phyloP scores from a whole-genome alignment of 2,329 filamentous ascomycete species.

The Hyphodiscus sp. region DNA sequence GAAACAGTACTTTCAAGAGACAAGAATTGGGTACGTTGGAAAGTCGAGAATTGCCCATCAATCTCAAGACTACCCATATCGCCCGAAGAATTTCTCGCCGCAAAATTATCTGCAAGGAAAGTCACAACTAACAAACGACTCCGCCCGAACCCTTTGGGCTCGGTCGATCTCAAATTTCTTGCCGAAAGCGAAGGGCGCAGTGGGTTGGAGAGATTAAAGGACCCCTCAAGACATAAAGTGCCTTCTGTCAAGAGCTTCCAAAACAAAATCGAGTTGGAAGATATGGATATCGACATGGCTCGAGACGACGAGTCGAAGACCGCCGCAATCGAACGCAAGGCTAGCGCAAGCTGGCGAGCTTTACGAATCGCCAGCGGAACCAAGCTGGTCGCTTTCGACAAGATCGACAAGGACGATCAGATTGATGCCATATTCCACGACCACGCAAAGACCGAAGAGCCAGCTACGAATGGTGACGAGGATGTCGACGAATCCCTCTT shows the following conservation, averaged over 20 bases:
- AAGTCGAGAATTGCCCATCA: slow-evolving; percentile 83
- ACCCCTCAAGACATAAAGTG: slow-evolving; percentile 55
- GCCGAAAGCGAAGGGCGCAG: slow-evolving; percentile 54
- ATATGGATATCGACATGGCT: slow-evolving; percentile 82
- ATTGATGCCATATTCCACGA: slow-evolving; percentile 52
- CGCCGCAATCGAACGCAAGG: slow-evolving; percentile 61
- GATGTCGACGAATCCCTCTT: slow-evolving; percentile 31
- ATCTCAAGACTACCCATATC: slow-evolving; percentile 73
- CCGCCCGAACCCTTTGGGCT: slow-evolving; percentile 61
- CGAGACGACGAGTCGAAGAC: slow-evolving; percentile 52
- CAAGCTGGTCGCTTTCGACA: slow-evolving; percentile 74
- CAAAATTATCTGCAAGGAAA: slow-evolving; percentile 59
- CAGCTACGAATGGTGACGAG: slow-evolving; percentile 28
- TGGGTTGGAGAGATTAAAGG: slow-evolving; percentile 64
- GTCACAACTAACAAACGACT: slow-evolving; percentile 66
- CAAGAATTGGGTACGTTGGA: slow-evolving; percentile 99
- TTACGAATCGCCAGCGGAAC: slow-evolving; percentile 71
- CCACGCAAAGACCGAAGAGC: slow-evolving; percentile 31
- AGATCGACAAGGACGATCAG: slow-evolving; percentile 77
- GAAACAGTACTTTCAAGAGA: slow-evolving; percentile 92
- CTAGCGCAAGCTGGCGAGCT: slow-evolving; percentile 86
- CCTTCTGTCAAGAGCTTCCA: slow-evolving; percentile 67
- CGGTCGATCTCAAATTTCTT: slow-evolving; percentile 73
- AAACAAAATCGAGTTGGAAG: slow-evolving; percentile 67
- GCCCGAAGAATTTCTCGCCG: slow-evolving; percentile 60